These are phyloP conservation scores for Gossypioides kirkii DNA, from an alignment of 345 rosid genomes.

Conservation along the genomic window DNA sequence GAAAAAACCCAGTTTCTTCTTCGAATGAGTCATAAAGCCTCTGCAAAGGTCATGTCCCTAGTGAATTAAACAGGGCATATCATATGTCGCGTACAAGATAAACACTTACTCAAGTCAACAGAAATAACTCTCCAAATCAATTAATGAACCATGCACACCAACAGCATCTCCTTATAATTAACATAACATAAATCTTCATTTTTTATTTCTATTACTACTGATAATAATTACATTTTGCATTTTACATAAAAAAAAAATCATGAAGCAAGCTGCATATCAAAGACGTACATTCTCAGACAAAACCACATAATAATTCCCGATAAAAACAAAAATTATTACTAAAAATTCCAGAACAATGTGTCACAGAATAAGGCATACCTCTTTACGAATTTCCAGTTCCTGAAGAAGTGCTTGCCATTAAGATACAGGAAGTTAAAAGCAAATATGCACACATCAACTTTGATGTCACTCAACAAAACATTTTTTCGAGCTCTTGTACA, in stretches of 20 bases:
- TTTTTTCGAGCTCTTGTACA: slow-evolving; percentile 85
- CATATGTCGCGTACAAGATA: not conserved
- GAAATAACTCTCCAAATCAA: not conserved
- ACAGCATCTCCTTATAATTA: not conserved
- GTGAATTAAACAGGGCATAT: not conserved
- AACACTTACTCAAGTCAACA: not conserved
- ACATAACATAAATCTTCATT: not conserved
- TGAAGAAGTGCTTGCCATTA: slow-evolving; percentile 73
- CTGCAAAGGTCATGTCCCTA: slow-evolving; percentile 35
- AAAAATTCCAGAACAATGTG: not conserved
- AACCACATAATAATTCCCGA: not conserved
- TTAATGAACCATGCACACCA: not conserved
- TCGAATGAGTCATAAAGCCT: slow-evolving; percentile 66
- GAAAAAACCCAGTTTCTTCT: slow-evolving; percentile 74
- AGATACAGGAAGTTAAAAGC: slow-evolving; percentile 85
- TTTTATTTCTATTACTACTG: not conserved
- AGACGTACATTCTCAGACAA: not conserved
- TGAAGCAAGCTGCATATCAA: not conserved
- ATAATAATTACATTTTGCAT: not conserved
- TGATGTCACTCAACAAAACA: slow-evolving; percentile 73
- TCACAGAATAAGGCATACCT: slow-evolving; percentile 40
- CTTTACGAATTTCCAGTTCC: slow-evolving; percentile 68
- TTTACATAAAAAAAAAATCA: not conserved
- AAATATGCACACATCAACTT: slow-evolving; percentile 84
- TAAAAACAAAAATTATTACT: not conserved